phyloP scores from a whole-genome alignment of 192 early-diverging fungal genomes.

The Coemansia reversa region DNA sequence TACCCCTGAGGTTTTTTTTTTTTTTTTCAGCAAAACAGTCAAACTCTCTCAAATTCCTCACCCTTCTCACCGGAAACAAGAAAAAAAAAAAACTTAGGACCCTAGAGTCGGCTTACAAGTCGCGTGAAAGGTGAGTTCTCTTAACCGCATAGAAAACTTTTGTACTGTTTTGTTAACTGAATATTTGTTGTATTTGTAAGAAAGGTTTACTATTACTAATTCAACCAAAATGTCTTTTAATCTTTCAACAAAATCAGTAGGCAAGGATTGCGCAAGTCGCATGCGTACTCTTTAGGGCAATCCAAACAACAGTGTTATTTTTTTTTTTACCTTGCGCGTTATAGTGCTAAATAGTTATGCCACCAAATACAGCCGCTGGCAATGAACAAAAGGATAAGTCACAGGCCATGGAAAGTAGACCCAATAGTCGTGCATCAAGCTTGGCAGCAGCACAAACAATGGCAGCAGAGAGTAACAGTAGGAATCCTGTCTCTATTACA shows the following conservation, averaged over 20 bases:
- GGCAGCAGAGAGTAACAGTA: background rate
- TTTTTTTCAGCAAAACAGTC: background rate
- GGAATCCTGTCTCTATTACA: background rate
- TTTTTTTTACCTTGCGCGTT: background rate
- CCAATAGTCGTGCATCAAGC: conserved; percentile 14
- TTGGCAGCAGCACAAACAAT: conserved; percentile 2
- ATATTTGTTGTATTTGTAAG: background rate
- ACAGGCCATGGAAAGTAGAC: background rate
- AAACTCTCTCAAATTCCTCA: background rate
- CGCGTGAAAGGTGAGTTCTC: background rate
- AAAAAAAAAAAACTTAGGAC: background rate
- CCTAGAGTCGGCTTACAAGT: background rate
- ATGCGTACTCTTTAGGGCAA: background rate
- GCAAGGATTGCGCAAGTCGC: background rate
- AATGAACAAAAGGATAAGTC: conserved; percentile 1
- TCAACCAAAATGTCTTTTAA: no score
- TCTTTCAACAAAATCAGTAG: background rate
- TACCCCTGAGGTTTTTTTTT: background rate
- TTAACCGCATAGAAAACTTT: no score
- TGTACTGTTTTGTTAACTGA: background rate
- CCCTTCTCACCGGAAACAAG: background rate
- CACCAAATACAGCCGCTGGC: conserved; percentile 12
- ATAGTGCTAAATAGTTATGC: conserved; percentile 1
- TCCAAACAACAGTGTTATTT: background rate
- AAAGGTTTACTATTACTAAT: no score